phyloP scores from a whole-genome alignment of 164 flowering plant genomes.

The Liriodendron chinense region DNA sequence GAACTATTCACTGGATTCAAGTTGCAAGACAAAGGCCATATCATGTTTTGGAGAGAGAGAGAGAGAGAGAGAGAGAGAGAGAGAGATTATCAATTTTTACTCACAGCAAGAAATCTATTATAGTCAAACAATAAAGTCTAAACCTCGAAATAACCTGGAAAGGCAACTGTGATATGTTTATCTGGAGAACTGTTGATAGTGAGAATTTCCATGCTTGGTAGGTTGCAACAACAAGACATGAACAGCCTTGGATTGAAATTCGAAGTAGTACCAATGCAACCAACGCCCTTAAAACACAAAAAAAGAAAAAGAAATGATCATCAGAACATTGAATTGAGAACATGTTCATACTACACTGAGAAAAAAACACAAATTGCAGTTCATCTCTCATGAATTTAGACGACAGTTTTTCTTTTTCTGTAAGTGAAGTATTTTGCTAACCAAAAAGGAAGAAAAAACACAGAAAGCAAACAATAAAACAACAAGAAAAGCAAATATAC shows the following conservation, averaged over 20 bases:
- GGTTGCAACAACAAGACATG: background rate
- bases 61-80: background rate
- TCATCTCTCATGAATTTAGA: no score
- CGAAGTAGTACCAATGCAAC: background rate
- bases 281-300: background rate
- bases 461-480: no score
- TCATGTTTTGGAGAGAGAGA: background rate
- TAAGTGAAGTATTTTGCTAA: no score
- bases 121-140: background rate
- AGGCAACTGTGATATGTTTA: background rate
- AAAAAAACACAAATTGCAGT: no score
- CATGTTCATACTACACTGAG: background rate
- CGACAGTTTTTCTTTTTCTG: no score
- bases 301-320: background rate
- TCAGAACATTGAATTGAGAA: background rate
- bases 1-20: background rate
- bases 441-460: no score
- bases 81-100: background rate
- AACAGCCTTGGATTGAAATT: background rate
- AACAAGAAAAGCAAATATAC: no score
- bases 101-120: background rate
- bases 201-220: background rate
- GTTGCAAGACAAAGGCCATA: no score
- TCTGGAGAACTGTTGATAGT: constrained; percentile 1
- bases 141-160: background rate